Percentiles rank a stretch among this genome's conserved stretches.
Conservation (phyloP, 257 asterid species). For the Solanum clarkiae region DNA sequence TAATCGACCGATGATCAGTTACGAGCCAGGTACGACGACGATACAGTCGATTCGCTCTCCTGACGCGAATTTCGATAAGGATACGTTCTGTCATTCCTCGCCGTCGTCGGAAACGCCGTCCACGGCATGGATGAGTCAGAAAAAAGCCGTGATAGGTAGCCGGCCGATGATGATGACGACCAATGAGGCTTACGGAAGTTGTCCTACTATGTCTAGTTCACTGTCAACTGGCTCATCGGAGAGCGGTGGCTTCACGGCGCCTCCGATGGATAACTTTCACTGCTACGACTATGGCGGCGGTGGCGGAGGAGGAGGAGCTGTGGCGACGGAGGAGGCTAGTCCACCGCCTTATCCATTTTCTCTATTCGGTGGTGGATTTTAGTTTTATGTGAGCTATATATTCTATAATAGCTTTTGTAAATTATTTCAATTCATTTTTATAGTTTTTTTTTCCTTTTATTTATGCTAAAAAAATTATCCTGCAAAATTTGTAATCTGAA, state of each 20-base stretch:
- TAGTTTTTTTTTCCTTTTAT: not conserved
- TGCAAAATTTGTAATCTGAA: not conserved
- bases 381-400: not conserved
- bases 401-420: not conserved
- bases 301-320: slow-evolving; percentile 7
- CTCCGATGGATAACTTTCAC: not conserved
- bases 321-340: slow-evolving; percentile 16
- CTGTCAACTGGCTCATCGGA: slow-evolving; percentile 9
- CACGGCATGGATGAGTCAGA: slow-evolving; percentile 10
- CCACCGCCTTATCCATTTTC: slow-evolving; percentile 20
- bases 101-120: slow-evolving; percentile 16
- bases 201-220: slow-evolving; percentile 2
- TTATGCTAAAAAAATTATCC: not conserved
- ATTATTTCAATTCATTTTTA: not conserved
- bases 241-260: slow-evolving; percentile 3
- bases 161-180: slow-evolving; percentile 6
- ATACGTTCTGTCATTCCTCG: slow-evolving; percentile 8
- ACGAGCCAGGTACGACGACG: not conserved
- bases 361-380: slow-evolving; percentile 9
- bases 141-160: not conserved
- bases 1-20: not conserved
- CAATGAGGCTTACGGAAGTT: slow-evolving; percentile 1
- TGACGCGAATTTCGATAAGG: not conserved
- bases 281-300: slow-evolving; percentile 1
- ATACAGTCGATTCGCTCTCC: not conserved